A percentile compares a stretch with the other conserved stretches of the same genome.
Conservation (phyloP, 2,329 filamentous ascomycete genomes). For the Epicoccum sorghinum region DNA sequence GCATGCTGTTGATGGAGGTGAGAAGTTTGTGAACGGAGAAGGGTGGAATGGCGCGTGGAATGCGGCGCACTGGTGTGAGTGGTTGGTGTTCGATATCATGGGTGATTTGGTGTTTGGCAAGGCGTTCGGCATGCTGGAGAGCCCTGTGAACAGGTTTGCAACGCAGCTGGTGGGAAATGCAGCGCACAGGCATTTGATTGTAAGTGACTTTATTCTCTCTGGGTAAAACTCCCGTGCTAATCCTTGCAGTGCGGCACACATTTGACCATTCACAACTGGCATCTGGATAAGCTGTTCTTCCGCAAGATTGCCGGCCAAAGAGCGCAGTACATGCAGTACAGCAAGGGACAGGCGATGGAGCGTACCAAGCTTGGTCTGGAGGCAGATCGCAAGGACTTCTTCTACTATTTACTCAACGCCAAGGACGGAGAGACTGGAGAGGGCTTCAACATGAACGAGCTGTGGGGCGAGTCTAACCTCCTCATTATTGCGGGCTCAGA, state of each 20-base stretch:
- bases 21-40: constrained; percentile 17
- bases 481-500: constrained; percentile 58
- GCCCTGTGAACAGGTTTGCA: constrained; percentile 49
- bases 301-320: constrained; percentile 51
- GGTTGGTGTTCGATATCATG: constrained; percentile 60
- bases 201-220: constrained; percentile 29
- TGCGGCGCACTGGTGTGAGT: constrained; percentile 53
- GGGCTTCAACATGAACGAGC: constrained; percentile 53
- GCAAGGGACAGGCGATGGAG: constrained; percentile 51
- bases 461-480: constrained; percentile 57
- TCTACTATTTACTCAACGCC: constrained; percentile 55
- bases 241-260: constrained; percentile 49
- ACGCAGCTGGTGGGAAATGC: constrained; percentile 52
- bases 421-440: constrained; percentile 55
- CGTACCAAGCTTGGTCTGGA: constrained; percentile 50
- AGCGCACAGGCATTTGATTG: constrained; percentile 53
- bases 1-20: constrained; percentile 19
- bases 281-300: constrained; percentile 53
- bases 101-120: constrained; percentile 56
- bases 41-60: constrained; percentile 53
- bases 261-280: constrained; percentile 51
- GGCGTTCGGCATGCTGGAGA: constrained; percentile 52
- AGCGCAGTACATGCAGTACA: constrained; percentile 52
- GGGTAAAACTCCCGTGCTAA: constrained; percentile 7
- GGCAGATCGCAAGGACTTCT: constrained; percentile 54